phyloP scores from a whole-genome alignment of 805 yeast species.

The Naumovozyma castellii region DNA sequence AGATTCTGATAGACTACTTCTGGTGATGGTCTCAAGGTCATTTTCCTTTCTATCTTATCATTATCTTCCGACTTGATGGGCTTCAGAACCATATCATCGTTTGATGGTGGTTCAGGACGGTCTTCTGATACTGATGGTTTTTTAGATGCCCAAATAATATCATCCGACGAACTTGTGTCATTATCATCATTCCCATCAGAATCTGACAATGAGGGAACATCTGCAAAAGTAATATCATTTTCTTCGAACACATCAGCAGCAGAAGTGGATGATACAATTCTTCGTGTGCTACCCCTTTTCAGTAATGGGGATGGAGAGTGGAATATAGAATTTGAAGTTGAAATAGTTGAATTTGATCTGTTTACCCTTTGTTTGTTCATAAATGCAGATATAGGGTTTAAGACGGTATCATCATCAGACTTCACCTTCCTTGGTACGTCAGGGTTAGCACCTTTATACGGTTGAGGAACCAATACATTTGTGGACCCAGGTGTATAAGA shows the following conservation, averaged over 20 bases:
- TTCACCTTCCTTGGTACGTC: constrained; percentile 8
- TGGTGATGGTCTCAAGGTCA: constrained; percentile 88
- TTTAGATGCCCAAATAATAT: constrained; percentile 20
- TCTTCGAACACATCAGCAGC: constrained; percentile 55
- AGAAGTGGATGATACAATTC: constrained; percentile 29
- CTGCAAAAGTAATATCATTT: constrained; percentile 64
- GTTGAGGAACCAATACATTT: constrained; percentile 36
- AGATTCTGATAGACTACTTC: constrained; percentile 87
- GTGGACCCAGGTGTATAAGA: constrained; percentile 38
- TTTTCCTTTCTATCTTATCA: constrained; percentile 24
- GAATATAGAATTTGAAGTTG: constrained; percentile 10
- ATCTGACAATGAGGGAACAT: constrained; percentile 52
- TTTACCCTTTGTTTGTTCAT: constrained; percentile 11
- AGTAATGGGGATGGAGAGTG: constrained; percentile 21
- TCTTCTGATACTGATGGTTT: neutral
- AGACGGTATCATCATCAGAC: constrained; percentile 4
- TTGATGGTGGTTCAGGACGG: neutral
- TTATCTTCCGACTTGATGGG: constrained; percentile 1
- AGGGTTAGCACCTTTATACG: constrained; percentile 29
- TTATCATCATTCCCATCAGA: constrained; percentile 38
- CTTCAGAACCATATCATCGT: constrained; percentile 1
- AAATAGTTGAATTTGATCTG: constrained; percentile 15
- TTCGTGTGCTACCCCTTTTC: constrained; percentile 24
- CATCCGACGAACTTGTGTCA: constrained; percentile 22
- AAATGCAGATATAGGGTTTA: constrained; percentile 9